Conservation (phyloP, 2,329 filamentous ascomycete species). For the Dothistroma pini region DNA sequence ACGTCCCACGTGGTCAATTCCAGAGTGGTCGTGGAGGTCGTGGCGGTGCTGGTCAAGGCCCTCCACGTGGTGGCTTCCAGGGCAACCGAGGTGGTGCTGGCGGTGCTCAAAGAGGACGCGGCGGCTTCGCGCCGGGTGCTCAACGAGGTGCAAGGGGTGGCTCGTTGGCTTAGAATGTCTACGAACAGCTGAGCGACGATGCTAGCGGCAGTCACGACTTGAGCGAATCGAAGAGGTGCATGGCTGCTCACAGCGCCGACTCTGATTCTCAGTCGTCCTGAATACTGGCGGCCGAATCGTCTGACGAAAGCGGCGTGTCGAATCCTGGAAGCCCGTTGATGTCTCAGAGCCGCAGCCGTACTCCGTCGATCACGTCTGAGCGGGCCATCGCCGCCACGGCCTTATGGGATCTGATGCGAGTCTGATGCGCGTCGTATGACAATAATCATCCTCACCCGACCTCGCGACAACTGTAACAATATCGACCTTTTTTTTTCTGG, state of each 20-base stretch:
- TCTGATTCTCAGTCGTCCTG: not conserved
- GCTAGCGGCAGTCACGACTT: not conserved
- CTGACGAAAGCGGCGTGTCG: not conserved
- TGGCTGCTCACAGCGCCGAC: not conserved
- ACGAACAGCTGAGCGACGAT: not conserved
- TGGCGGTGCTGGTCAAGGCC: slow-evolving; percentile 31
- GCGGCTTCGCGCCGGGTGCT: slow-evolving; percentile 2
- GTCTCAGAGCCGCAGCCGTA: not conserved
- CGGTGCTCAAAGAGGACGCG: slow-evolving; percentile 10
- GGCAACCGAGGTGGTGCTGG: slow-evolving; percentile 6
- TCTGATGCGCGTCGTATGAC: not conserved
- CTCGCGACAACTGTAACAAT: not conserved
- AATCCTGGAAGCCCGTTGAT: not conserved
- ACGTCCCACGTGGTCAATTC: slow-evolving; percentile 49
- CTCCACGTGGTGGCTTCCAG: slow-evolving; percentile 18
- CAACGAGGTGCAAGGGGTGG: slow-evolving; percentile 10
- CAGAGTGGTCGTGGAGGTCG: slow-evolving; percentile 62
- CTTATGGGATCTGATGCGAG: not conserved
- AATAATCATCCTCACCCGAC: not conserved
- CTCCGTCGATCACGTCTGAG: not conserved
- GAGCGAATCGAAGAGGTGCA: not conserved
- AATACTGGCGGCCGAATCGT: not conserved
- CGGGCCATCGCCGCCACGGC: not conserved
- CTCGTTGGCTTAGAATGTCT: slow-evolving; percentile 20
- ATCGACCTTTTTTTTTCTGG: not conserved